Percentiles rank a stretch among this genome's conserved stretches.
Conservation (phyloP, 768 basidiomycete species). For the Kondoa malvinella region DNA sequence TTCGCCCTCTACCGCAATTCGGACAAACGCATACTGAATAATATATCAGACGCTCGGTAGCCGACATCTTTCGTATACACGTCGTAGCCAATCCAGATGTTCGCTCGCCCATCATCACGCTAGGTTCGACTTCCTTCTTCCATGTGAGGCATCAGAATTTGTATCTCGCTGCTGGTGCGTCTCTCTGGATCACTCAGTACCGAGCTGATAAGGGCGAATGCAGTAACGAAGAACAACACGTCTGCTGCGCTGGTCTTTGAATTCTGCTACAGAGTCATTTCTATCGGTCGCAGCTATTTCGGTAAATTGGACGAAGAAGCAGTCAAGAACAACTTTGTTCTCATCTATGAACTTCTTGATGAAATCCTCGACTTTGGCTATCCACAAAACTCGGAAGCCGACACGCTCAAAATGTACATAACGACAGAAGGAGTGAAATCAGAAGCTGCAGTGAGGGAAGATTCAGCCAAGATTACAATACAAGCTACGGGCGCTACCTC, state of each 20-base stretch:
- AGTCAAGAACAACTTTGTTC: conserved; percentile 96
- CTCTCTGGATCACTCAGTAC: not conserved
- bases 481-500: conserved; percentile 94
- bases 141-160: conserved; percentile 91
- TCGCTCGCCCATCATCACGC: conserved; percentile 86
- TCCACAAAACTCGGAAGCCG: conserved; percentile 96
- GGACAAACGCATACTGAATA: not conserved
- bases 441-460: conserved; percentile 64
- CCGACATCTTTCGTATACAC: conserved; percentile 74
- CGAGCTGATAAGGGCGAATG: not conserved
- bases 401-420: conserved; percentile 92
- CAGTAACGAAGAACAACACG: conserved; percentile 81
- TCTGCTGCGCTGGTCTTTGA: conserved; percentile 97
- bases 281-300: conserved; percentile 88
- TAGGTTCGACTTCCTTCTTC: conserved; percentile 97
- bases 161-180: conserved; percentile 55
- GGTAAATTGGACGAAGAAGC: conserved; percentile 95
- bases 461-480: conserved; percentile 87
- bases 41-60: conserved; percentile 22
- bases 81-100: conserved; percentile 96
- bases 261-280: conserved; percentile 89
- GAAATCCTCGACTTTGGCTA: conserved; percentile 99
- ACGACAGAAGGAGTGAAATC: conserved; percentile 90
- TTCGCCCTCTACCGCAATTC: not conserved
- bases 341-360: conserved; percentile 95